Conservation (phyloP, 768 basidiomycete genomes). For the Macrolepiota fuliginosa region DNA sequence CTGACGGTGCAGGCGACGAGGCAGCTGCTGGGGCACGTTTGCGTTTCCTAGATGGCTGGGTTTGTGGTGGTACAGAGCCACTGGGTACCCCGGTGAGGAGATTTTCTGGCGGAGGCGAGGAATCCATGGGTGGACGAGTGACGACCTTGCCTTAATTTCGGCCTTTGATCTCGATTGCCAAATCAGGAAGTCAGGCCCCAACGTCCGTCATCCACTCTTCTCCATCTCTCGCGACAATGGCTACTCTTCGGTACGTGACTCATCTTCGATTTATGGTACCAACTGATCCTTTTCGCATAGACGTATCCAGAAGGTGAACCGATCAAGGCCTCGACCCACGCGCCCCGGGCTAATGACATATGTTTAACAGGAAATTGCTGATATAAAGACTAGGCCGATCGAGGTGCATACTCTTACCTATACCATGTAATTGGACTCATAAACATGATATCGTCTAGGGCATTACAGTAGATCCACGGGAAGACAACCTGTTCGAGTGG, state of each 20-base stretch:
- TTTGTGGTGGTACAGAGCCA: conserved; percentile 31
- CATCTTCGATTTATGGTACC: conserved; percentile 1
- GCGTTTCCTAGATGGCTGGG: conserved; percentile 44
- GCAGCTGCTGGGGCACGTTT: conserved; percentile 50
- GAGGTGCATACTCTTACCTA: conserved; percentile 38
- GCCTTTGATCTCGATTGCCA: background rate
- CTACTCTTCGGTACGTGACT: conserved; percentile 37
- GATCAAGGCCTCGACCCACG: conserved; percentile 2
- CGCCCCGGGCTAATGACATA: conserved; percentile 14
- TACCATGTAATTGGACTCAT: conserved; percentile 14
- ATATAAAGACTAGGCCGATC: conserved; percentile 61
- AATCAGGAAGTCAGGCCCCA: conserved; percentile 4
- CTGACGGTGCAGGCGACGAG: conserved; percentile 61
- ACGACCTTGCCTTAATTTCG: background rate
- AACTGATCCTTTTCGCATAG: conserved; percentile 35
- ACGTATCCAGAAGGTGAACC: conserved; percentile 69
- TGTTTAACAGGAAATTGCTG: conserved; percentile 57
- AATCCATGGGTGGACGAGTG: conserved; percentile 2
- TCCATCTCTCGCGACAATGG: conserved; percentile 22
- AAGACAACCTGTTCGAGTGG: conserved; percentile 78
- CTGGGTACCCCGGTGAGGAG: conserved; percentile 19
- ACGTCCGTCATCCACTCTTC: background rate
- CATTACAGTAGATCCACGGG: conserved; percentile 56
- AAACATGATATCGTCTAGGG: conserved; percentile 40
- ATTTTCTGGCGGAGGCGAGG: conserved; percentile 12